These are phyloP conservation scores for Pythium phragmiticola DNA, from an alignment of 352 stramenopile genomes.

Conservation along the genomic window DNA sequence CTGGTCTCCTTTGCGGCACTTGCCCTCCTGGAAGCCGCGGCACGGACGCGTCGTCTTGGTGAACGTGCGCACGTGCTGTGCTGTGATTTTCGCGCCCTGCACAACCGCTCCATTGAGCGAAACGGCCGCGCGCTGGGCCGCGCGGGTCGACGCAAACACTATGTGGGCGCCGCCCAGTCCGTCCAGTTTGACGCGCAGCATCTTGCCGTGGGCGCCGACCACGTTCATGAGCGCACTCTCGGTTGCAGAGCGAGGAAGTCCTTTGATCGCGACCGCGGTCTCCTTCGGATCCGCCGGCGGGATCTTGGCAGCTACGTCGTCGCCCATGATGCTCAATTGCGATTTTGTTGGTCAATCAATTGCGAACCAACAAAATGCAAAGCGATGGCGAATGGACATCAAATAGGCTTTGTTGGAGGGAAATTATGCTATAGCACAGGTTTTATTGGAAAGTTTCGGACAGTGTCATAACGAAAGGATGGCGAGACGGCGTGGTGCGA, in stretches of 20 bases:
- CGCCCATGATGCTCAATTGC: conserved; percentile 9
- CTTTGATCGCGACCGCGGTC: conserved; percentile 48
- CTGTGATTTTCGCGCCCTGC: conserved; percentile 50
- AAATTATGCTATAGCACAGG: conserved; percentile 16
- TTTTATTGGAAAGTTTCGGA: conserved; percentile 1
- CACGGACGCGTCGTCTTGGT: conserved; percentile 41
- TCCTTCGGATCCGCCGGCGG: conserved; percentile 25
- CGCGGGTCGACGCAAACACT: conserved; percentile 17
- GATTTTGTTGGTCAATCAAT: neutral
- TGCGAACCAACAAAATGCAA: neutral
- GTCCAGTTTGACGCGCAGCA: conserved; percentile 52
- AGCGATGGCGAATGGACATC: conserved; percentile 19
- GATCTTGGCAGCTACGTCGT: conserved; percentile 8
- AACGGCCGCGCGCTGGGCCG: conserved; percentile 37
- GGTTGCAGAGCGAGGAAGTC: conserved; percentile 37
- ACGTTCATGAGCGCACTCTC: conserved; percentile 52
- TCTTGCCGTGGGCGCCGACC: conserved; percentile 54
- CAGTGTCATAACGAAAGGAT: neutral
- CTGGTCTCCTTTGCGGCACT: conserved; percentile 53
- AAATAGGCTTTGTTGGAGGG: conserved; percentile 22
- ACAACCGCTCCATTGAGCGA: conserved; percentile 55
- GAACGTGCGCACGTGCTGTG: conserved; percentile 42
- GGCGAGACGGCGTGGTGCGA: conserved; percentile 3
- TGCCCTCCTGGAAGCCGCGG: conserved; percentile 55
- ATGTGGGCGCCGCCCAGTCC: conserved; percentile 56